phyloP scores from a whole-genome alignment of 768 basidiomycete genomes.

The Solioccasus polychromus region DNA sequence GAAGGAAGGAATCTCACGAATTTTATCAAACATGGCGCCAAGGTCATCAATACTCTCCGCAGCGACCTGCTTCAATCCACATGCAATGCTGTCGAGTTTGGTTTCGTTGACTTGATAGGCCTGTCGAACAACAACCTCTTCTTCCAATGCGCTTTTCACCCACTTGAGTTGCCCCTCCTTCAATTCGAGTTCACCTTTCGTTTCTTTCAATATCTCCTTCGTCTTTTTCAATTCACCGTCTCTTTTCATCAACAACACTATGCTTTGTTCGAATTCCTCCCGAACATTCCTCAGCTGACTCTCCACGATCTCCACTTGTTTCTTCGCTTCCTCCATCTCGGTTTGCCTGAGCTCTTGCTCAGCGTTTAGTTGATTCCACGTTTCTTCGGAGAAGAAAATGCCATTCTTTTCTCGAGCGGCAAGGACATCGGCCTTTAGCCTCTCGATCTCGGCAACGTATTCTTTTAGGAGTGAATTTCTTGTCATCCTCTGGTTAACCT shows the following conservation, averaged over 20 bases:
- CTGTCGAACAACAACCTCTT: constrained; percentile 75
- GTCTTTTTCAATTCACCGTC: constrained; percentile 74
- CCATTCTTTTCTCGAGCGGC: constrained; percentile 97
- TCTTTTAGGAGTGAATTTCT: constrained; percentile 90
- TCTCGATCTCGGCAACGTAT: constrained; percentile 90
- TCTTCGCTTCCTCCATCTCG: constrained; percentile 78
- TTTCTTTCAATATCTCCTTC: constrained; percentile 51
- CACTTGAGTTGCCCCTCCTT: constrained; percentile 57
- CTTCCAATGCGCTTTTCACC: constrained; percentile 63
- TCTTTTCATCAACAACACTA: constrained; percentile 67
- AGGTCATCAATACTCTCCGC: constrained; percentile 72
- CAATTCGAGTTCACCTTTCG: constrained; percentile 48
- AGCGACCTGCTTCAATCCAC: constrained; percentile 59
- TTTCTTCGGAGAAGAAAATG: constrained; percentile 89
- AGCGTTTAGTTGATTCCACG: constrained; percentile 76
- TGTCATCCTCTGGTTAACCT: constrained; percentile 92
- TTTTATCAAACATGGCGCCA: constrained; percentile 70
- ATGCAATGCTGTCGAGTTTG: constrained; percentile 69
- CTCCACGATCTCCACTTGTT: constrained; percentile 80
- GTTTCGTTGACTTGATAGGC: constrained; percentile 76
- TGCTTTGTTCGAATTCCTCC: constrained; percentile 92
- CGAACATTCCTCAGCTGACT: constrained; percentile 73
- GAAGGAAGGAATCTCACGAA: constrained; percentile 51
- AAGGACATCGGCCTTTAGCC: constrained; percentile 83
- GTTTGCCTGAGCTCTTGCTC: constrained; percentile 78